Evolutionary conservation across 371 early-diverging fungal genomes (phyloP), one percentile per base, ranked within the genome.

Genomic region (Mortierella sp.): DNA sequence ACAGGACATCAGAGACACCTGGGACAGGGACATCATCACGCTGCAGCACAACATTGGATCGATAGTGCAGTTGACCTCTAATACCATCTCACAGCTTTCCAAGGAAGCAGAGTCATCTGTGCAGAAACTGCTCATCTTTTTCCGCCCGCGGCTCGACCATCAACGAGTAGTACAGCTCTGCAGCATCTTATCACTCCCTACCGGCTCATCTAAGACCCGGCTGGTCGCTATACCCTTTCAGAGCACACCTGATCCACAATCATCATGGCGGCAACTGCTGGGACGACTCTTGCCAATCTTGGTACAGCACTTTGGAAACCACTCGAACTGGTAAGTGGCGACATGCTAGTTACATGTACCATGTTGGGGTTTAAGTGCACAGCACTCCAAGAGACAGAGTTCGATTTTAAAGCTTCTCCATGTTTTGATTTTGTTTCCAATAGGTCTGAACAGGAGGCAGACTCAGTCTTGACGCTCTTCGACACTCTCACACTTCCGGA

Each of bases 111-210:
- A 72, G 21, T 75, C 74, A 31, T 65, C 45, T 45, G 73, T 72
- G 45, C 68, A 76, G 16, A 75, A 74, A 16, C 83, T 89, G n/a
- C 50, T 89, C n/a, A 63, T 89, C n/a, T 89, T 89, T 55, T 89
- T 81, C 71, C 84, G 85, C 11, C 80, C 83, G 9, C 42, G 47
- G 3, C 28, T 68, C 19, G 89, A 89, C 77, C 81, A 75, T 45
- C 60, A 50, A 16, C 82, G 88, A 8, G 60, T 83, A n/a, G 63
- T 78, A 1, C 77, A 28, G 19, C 83, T 89, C 26, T 83, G 79
- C 38, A 26, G 73, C 38, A 72, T 84, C 19, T 65, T 88, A 63
- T 16, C 73, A 26, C 68, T 75, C 13, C 57, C 74, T 10, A 11
- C 34, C 21, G 42, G 38, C 48, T 47, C 45, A n/a, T 19, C 72